phyloP scores from a whole-genome alignment of 208 protist species.

The Tetramitus jugosus region DNA sequence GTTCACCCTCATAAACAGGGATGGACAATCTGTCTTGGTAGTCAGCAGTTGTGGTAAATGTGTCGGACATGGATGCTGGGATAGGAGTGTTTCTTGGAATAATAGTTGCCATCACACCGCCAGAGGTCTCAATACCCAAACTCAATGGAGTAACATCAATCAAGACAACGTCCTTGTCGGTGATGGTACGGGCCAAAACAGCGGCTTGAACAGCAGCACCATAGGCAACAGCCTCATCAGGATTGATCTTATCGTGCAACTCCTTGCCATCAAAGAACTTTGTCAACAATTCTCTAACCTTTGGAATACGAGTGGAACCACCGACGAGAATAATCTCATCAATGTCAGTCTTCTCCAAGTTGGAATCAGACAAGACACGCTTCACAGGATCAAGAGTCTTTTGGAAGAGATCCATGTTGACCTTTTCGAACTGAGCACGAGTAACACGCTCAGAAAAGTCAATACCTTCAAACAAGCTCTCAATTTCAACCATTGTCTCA shows the following conservation, averaged over 20 bases:
- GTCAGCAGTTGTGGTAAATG: constrained; percentile 34
- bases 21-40: constrained; percentile 31
- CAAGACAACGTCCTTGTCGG: constrained; percentile 47
- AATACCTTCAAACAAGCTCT: constrained; percentile 74
- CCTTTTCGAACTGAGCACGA: constrained; percentile 82
- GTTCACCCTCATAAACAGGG: constrained; percentile 86
- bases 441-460: constrained; percentile 64
- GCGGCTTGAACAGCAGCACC: constrained; percentile 88
- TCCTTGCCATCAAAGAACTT: constrained; percentile 88
- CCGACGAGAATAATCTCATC: constrained; percentile 91
- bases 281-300: constrained; percentile 75
- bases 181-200: constrained; percentile 67
- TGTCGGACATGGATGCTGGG: constrained; percentile 33
- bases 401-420: constrained; percentile 85
- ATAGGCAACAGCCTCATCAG: constrained; percentile 92
- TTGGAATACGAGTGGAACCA: constrained; percentile 81
- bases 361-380: constrained; percentile 75
- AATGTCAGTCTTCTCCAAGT: constrained; percentile 74
- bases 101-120: constrained; percentile 62
- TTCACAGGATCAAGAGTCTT: constrained; percentile 75
- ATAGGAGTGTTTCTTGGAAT: constrained; percentile 42
- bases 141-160: constrained; percentile 62
- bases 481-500: constrained; percentile 73
- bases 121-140: constrained; percentile 70
- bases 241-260: constrained; percentile 72